Base-by-base conservation (phyloP, 2,329 filamentous ascomycete genomes). In the Bipolaris oryzae region DNA sequence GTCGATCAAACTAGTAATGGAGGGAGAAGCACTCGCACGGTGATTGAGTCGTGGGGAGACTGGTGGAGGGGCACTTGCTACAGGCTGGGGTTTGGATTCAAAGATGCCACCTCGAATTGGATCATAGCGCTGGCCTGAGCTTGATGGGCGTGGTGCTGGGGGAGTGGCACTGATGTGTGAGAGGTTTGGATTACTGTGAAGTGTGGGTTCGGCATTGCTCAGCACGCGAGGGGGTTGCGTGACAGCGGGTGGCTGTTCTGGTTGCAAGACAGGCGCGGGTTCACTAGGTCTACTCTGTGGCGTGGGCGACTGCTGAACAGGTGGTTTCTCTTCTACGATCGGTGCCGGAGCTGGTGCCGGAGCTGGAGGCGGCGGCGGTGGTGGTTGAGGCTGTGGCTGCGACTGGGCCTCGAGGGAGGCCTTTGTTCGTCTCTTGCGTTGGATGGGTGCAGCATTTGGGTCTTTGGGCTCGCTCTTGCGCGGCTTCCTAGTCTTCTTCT, bases 1-100 rank as follows among this genome's bases (percentile, higher is more conserved):
- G 65, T 96, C 92, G 48, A 97, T 91, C 55, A 97, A 84, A 76
- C 91, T 96, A 5, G 92, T 89, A 65, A 97, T 96, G 2, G 94
- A 94, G 1, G 94, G 93, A 4, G 94, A 97, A 37, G 90, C 90
- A 72, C 90, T 94, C n/a, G 91, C 89, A 52, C 89, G 86, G 76
- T 89, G 86, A 76, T 89, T 89, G 51, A 84, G 69, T 71, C 76
- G 84, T 7, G 80, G 78, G n/a, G 77, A 77, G 53, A 79, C 77
- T n/a, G 78, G 73, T 18, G 81, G 75, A 18, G 81, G 74, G 23
- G 78, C 79, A 60, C 73, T 81, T 62, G 79, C 80, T 57, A 63
- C 74, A 64, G 49, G 76, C 57, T 70, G 75, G 18, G 79, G 76
- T 39, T 78, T 78, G 15, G 75, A 70, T 69, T 78, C 68, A 65